Percentiles rank a stretch among this genome's conserved stretches.
Evolutionary conservation across 202 grass and related monocot species (phyloP).

Genomic region (Setaria italica): DNA sequence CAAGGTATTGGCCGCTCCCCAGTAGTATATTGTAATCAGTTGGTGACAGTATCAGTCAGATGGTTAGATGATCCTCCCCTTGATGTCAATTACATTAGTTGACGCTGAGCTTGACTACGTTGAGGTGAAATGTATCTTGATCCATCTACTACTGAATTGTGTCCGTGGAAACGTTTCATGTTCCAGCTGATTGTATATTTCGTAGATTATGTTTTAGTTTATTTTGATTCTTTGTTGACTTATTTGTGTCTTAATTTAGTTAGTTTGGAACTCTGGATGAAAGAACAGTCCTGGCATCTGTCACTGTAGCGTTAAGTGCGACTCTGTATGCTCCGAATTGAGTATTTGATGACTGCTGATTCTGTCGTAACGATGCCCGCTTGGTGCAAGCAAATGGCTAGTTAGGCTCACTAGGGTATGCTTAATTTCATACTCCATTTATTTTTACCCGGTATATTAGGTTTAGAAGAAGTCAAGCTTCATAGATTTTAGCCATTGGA

Average conservation of each 20-base stretch:
- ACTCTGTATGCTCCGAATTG: not conserved
- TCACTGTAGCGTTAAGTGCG: not conserved
- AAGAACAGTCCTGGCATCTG: not conserved
- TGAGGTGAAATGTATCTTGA: not conserved
- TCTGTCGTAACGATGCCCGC: no score
- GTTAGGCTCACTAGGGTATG: no score
- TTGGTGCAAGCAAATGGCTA: no score
- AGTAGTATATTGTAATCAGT: conserved; percentile 35
- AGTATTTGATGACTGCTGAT: not conserved
- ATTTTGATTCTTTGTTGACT: not conserved
- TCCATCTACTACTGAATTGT: not conserved
- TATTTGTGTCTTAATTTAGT: not conserved
- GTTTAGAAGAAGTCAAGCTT: no score
- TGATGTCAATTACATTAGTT: conserved; percentile 54
- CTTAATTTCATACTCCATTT: no score
- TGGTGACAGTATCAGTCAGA: not conserved
- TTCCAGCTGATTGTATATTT: conserved; percentile 21
- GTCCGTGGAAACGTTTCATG: not conserved
- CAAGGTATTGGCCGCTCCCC: conserved; percentile 66
- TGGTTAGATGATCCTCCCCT: conserved; percentile 6
- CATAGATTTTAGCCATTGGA: no score
- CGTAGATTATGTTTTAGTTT: not conserved
- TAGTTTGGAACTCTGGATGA: not conserved
- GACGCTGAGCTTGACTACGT: conserved; percentile 29
- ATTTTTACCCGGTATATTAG: no score